phyloP scores from a whole-genome alignment of 306 rosid genomes.

The Biancaea sappan region DNA sequence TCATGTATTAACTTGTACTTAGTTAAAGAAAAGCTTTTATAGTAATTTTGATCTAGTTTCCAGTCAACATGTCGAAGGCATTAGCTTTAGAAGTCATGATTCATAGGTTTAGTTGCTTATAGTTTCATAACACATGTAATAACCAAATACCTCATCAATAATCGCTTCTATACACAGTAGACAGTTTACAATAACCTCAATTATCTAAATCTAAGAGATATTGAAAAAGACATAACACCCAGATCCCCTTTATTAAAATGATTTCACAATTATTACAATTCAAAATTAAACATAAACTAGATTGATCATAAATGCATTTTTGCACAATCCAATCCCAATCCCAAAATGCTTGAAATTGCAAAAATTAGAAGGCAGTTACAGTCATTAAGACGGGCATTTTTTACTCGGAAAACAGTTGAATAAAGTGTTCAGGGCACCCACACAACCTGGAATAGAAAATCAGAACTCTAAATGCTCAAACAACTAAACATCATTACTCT shows the following conservation, averaged over 20 bases:
- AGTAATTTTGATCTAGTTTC: neutral
- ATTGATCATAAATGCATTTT: neutral
- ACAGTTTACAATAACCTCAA: neutral
- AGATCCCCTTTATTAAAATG: constrained; percentile 23
- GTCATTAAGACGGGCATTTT: neutral
- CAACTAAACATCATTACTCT: neutral
- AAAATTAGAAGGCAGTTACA: constrained; percentile 12
- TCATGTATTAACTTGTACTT: neutral
- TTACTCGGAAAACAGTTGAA: neutral
- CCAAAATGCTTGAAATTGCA: neutral
- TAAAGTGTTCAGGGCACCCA: neutral
- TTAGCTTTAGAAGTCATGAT: neutral
- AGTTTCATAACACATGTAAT: neutral
- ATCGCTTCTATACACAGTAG: neutral
- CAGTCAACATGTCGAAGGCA: neutral
- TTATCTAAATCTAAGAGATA: neutral
- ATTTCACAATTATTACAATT: neutral
- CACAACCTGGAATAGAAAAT: neutral
- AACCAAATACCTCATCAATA: neutral
- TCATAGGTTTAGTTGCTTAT: neutral
- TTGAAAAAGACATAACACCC: neutral
- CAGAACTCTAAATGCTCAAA: neutral
- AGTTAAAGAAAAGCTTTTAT: neutral
- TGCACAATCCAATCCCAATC: neutral
- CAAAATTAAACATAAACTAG: constrained; percentile 4